phyloP scores from a whole-genome alignment of 2,329 filamentous ascomycete species.

The Cadophora sp. region DNA sequence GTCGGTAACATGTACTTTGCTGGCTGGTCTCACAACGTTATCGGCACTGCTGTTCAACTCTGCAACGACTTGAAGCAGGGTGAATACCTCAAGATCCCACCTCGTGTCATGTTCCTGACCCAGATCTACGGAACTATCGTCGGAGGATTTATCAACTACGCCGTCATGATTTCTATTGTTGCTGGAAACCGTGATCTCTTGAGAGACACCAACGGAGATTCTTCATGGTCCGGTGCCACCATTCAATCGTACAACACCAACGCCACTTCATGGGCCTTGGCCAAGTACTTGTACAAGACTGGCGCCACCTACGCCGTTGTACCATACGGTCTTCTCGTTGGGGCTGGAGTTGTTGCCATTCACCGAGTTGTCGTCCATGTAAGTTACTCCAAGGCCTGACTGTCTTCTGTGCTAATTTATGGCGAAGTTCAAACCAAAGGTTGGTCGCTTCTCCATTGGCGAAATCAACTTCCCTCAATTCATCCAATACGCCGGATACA shows the following conservation, averaged over 20 bases:
- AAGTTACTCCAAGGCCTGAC: slow-evolving; percentile 27
- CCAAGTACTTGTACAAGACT: slow-evolving; percentile 58
- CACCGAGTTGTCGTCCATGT: slow-evolving; percentile 54
- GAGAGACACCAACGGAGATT: slow-evolving; percentile 49
- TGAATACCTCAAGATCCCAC: slow-evolving; percentile 60
- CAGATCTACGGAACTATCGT: slow-evolving; percentile 52
- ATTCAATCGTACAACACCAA: slow-evolving; percentile 55
- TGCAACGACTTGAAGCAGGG: slow-evolving; percentile 63
- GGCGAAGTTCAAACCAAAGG: slow-evolving; percentile 53
- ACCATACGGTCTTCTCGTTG: slow-evolving; percentile 57
- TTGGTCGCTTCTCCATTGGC: slow-evolving; percentile 49
- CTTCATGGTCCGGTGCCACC: slow-evolving; percentile 56
- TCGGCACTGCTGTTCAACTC: slow-evolving; percentile 56
- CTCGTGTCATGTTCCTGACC: slow-evolving; percentile 52
- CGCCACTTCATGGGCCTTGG: slow-evolving; percentile 54
- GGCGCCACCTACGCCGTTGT: slow-evolving; percentile 54
- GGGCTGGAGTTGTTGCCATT: slow-evolving; percentile 50
- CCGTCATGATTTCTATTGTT: slow-evolving; percentile 54
- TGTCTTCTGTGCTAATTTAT: slow-evolving; percentile 9
- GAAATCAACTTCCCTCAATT: slow-evolving; percentile 61
- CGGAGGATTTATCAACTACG: slow-evolving; percentile 53
- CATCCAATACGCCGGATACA: slow-evolving; percentile 59
- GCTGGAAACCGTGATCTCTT: slow-evolving; percentile 51
- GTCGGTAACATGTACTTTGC: slow-evolving; percentile 56
- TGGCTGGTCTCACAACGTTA: slow-evolving; percentile 64